These are phyloP conservation scores for Botrytis paeoniae DNA, from an alignment of 2,329 filamentous ascomycete species.

Conservation along the genomic window DNA sequence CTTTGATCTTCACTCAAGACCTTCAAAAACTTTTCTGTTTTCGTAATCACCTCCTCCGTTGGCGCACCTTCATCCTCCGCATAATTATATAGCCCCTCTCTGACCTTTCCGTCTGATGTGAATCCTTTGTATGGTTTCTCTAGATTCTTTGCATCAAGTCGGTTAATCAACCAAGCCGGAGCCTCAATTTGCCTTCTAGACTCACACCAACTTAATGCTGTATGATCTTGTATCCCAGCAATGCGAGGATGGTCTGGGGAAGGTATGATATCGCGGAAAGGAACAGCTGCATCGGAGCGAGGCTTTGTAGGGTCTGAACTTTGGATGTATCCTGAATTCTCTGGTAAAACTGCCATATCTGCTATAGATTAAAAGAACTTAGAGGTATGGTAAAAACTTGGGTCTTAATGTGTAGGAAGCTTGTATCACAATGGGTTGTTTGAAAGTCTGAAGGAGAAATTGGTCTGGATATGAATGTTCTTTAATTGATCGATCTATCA, in stretches of 20 bases:
- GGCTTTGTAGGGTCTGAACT: conserved; percentile 31
- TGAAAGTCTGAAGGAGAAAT: not conserved
- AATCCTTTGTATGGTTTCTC: conserved; percentile 36
- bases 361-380: conserved; percentile 1
- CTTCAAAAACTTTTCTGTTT: conserved; percentile 24
- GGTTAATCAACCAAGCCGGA: conserved; percentile 36
- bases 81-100: conserved; percentile 31
- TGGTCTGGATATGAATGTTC: conserved; percentile 9
- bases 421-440: conserved; percentile 9
- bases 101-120: conserved; percentile 35
- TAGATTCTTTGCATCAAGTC: conserved; percentile 35
- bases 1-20: conserved; percentile 29
- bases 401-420: not conserved
- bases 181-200: conserved; percentile 35
- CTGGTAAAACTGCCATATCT: conserved; percentile 29
- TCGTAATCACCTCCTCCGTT: conserved; percentile 29
- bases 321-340: conserved; percentile 32
- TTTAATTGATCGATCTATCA: conserved; percentile 2
- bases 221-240: conserved; percentile 32
- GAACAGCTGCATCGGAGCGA: conserved; percentile 33
- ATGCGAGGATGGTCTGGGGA: conserved; percentile 31
- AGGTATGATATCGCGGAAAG: conserved; percentile 34
- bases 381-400: not conserved
- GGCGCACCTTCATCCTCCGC: conserved; percentile 35
- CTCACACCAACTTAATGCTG: conserved; percentile 35